A percentile compares a stretch with the other conserved stretches of the same genome.
Conservation (phyloP, 306 rosid species). For the Lupinus albus region DNA sequence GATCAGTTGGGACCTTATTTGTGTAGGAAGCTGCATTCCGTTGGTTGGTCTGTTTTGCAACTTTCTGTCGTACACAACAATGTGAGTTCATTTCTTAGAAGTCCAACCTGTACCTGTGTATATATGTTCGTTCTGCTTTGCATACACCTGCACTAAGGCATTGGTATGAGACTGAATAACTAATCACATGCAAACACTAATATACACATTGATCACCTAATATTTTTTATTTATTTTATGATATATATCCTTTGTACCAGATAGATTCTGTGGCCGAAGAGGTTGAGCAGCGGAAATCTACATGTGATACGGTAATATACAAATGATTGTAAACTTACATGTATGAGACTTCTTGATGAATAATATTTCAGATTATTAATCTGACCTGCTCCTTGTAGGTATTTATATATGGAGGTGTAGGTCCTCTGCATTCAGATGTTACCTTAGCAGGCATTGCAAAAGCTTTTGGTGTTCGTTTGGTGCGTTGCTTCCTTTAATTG, state of each 20-base stretch:
- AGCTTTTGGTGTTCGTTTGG: conserved; percentile 95
- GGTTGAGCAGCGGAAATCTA: conserved; percentile 71
- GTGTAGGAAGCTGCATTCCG: conserved; percentile 70
- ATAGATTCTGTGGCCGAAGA: conserved; percentile 92
- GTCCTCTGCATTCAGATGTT: conserved; percentile 92
- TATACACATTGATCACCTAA: conserved; percentile 18
- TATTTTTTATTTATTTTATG: conserved; percentile 37
- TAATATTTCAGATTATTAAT: conserved; percentile 36
- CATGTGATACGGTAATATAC: conserved; percentile 69
- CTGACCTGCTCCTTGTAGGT: conserved; percentile 56
- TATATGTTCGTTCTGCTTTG: conserved; percentile 32
- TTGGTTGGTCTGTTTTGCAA: conserved; percentile 83
- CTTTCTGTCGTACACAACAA: conserved; percentile 72
- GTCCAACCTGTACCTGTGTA: neutral
- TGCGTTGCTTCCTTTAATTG: conserved; percentile 48
- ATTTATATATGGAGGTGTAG: conserved; percentile 88
- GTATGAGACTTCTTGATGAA: conserved; percentile 30
- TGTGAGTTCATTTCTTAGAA: conserved; percentile 60
- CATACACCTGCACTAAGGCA: conserved; percentile 2
- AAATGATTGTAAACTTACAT: neutral
- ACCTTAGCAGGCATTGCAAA: conserved; percentile 88
- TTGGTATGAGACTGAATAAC: neutral
- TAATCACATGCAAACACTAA: conserved; percentile 8
- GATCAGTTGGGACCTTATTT: conserved; percentile 79
- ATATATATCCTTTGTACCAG: conserved; percentile 52